Evolutionary conservation across 257 asterid genomes (phyloP).

Genomic region (Nicotiana sylvestris): DNA sequence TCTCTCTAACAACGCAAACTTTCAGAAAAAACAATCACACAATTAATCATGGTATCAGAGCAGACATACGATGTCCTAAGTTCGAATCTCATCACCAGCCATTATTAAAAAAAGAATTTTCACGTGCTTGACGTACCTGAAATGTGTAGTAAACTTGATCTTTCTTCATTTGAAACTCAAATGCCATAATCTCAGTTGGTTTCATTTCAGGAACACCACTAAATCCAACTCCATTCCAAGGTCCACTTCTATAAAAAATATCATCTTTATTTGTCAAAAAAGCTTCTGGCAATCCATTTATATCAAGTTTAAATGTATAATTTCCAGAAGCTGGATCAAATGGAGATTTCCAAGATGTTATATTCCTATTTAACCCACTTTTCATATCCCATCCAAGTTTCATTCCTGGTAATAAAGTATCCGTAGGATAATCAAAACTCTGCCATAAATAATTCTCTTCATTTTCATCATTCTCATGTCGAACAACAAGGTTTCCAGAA

Average conservation of each 20-base stretch:
- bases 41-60: not conserved
- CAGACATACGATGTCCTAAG: not conserved
- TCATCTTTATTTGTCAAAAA: constrained; percentile 13
- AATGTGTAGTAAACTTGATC: constrained; percentile 34
- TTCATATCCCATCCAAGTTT: constrained; percentile 66
- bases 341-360: constrained; percentile 60
- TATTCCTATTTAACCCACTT: constrained; percentile 40
- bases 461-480: constrained; percentile 18
- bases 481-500: constrained; percentile 36
- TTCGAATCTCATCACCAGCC: too few species aligned
- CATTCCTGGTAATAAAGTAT: constrained; percentile 72
- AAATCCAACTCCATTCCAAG: constrained; percentile 71
- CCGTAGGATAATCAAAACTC: constrained; percentile 65
- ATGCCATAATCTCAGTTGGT: constrained; percentile 26
- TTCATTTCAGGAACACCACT: constrained; percentile 65
- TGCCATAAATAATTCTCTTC: constrained; percentile 51
- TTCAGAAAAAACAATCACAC: too few species aligned
- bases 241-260: constrained; percentile 55
- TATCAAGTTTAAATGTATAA: constrained; percentile 46
- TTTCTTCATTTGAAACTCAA: constrained; percentile 26
- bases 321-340: constrained; percentile 64
- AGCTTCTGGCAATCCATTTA: constrained; percentile 53
- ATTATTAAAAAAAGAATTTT: not conserved
- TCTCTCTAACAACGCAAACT: too few species aligned
- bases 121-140: not conserved